Percentiles rank a stretch among this genome's conserved stretches.
phyloP scores from a whole-genome alignment of 106 monocot genomes.

The Dendrobium chrysotoxum region DNA sequence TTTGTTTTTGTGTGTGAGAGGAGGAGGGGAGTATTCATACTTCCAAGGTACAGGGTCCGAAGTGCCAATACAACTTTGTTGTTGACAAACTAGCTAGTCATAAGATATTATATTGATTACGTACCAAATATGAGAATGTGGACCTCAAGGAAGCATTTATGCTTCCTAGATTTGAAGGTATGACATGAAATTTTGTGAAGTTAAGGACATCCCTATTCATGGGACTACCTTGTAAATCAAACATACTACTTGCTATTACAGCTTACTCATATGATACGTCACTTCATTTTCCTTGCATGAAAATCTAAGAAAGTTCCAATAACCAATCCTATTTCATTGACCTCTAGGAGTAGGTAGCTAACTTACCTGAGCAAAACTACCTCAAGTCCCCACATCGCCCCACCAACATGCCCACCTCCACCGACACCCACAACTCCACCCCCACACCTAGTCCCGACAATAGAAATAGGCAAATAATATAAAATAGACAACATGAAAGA shows the following conservation, averaged over 20 bases:
- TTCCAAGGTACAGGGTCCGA: no score
- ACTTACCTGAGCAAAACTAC: background rate
- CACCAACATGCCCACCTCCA: no score
- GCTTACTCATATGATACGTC: background rate
- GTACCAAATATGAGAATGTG: background rate
- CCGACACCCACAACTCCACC: background rate
- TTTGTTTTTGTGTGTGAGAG: no score
- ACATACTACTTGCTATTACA: background rate
- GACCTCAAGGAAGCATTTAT: background rate
- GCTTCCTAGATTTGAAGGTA: background rate
- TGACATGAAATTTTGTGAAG: background rate
- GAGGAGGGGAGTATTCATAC: no score
- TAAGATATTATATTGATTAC: background rate
- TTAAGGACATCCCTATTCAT: background rate
- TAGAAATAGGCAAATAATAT: background rate
- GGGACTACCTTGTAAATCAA: background rate
- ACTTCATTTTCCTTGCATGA: background rate
- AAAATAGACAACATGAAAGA: background rate
- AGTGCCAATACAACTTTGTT: background rate
- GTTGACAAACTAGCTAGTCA: background rate
- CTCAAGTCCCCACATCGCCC: background rate
- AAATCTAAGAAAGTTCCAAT: background rate
- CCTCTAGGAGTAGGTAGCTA: background rate
- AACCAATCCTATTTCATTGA: background rate
- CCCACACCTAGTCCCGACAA: no score